phyloP scores from a whole-genome alignment of 2,329 filamentous ascomycete genomes.

The Ascomycota sp. region DNA sequence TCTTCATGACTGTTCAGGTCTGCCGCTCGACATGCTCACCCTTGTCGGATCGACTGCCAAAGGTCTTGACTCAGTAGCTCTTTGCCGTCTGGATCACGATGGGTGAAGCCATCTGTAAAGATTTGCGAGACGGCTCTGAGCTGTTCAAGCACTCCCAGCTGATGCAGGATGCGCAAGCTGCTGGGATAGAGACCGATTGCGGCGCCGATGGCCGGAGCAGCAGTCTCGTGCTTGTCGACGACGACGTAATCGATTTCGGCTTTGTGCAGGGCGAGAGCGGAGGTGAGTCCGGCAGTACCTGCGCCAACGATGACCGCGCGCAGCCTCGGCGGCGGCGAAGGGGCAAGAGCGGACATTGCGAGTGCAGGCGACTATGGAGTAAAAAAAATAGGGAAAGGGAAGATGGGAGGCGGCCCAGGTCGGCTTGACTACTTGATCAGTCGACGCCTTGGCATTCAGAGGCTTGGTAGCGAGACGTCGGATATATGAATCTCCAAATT shows the following conservation, averaged over 20 bases:
- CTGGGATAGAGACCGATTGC: conserved; percentile 8
- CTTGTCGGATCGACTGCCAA: too few species aligned
- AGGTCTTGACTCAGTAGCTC: too few species aligned
- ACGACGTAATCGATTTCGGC: conserved; percentile 10
- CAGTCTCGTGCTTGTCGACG: conserved; percentile 6
- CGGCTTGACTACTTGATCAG: too few species aligned
- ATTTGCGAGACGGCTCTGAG: neutral
- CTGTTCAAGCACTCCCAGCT: conserved; percentile 5
- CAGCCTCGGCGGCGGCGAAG: neutral
- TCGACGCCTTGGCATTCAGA: too few species aligned
- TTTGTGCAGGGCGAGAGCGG: conserved; percentile 8
- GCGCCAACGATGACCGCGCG: conserved; percentile 1
- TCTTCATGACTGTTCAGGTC: too few species aligned
- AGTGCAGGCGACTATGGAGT: too few species aligned
- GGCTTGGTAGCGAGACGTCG: too few species aligned
- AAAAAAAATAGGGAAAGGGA: neutral
- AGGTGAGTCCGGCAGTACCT: conserved; percentile 7
- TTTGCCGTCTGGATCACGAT: neutral
- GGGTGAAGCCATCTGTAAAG: too few species aligned
- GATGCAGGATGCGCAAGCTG: conserved; percentile 8
- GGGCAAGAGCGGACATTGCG: neutral
- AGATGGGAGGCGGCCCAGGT: neutral
- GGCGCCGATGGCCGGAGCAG: conserved; percentile 5
- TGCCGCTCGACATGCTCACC: too few species aligned
- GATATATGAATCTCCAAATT: too few species aligned